A percentile compares a stretch with the other conserved stretches of the same genome.
Evolutionary conservation across 2,329 filamentous ascomycete species (phyloP).

Genomic region (Harringtonia lauricola): DNA sequence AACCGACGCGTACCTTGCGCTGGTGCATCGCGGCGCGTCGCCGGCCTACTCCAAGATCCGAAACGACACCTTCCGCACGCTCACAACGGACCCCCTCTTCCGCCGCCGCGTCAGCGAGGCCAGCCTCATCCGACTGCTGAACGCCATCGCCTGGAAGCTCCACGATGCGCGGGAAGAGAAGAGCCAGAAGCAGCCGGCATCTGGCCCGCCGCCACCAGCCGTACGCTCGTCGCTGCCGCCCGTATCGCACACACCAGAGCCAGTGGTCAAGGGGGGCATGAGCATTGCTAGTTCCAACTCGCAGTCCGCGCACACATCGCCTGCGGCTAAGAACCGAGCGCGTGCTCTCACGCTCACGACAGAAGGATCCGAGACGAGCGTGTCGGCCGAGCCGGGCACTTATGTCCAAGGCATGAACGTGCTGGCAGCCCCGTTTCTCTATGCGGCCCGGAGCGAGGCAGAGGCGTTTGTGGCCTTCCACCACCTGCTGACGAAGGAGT

Average conservation of each 20-base stretch:
- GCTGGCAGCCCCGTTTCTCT: slow-evolving; percentile 87
- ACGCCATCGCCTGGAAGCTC: slow-evolving; percentile 88
- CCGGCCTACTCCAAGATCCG: slow-evolving; percentile 95
- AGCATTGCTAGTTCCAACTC: slow-evolving; percentile 14
- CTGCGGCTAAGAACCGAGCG: slow-evolving; percentile 37
- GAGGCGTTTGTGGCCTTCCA: slow-evolving; percentile 92
- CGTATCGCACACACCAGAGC: not conserved
- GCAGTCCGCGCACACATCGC: slow-evolving; percentile 25
- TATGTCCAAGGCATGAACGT: slow-evolving; percentile 99
- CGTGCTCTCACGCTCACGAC: slow-evolving; percentile 50
- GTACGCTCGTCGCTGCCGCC: slow-evolving; percentile 14
- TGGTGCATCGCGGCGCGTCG: slow-evolving; percentile 87
- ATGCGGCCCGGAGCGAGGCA: slow-evolving; percentile 85
- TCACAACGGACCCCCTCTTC: slow-evolving; percentile 96
- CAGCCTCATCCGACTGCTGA: slow-evolving; percentile 84
- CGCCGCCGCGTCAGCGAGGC: slow-evolving; percentile 91
- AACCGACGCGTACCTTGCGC: slow-evolving; percentile 78
- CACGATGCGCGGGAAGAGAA: slow-evolving; percentile 59
- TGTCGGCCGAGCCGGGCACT: slow-evolving; percentile 57
- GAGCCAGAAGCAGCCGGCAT: slow-evolving; percentile 3
- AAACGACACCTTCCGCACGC: slow-evolving; percentile 94
- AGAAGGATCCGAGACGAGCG: slow-evolving; percentile 49
- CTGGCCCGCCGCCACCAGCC: slow-evolving; percentile 20
- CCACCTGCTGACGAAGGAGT: slow-evolving; percentile 75
- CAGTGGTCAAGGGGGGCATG: not conserved